Base-by-base conservation (phyloP, 805 yeast species). In the Teunomyces tritomae region DNA sequence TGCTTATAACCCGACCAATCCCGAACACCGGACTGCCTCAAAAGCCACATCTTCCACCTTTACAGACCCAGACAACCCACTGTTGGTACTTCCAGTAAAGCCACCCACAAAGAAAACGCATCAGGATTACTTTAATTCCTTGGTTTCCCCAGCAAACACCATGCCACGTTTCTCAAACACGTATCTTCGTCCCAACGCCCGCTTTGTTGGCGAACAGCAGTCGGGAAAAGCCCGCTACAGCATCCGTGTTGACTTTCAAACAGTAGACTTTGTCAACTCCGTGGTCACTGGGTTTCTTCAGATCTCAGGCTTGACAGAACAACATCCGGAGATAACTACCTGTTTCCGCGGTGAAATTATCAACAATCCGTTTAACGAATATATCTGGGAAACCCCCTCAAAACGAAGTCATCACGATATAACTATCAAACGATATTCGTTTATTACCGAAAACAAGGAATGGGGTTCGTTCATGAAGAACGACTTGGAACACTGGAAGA, bases 261-360 rank as follows among this genome's bases (percentile, higher is more conserved):
- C 78, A 41, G 86, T 87, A n/a, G 89, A 87, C 63, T 65, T 85
- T 55, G 63, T 63, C 8, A 71, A 74, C 46, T 56, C 61, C 9
- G 53, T 65, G 11, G 64, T 71, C 2, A 64, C 85, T 20, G 91
- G 91, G 4, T 83, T 82, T 52, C 67, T 85, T 42, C 80, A 80
- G 49, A 85, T 85, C 49, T 74, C 79, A 40, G 89, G 88, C 2
- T 71, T 85, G 43, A 84, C 88, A 0, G 82, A 76, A 35, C 70
- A 77, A 37, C 76, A 81, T 51, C 85, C 87, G 1, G 78, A 79
- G 46, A 77, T 85, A 52, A 77, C 82, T n/a, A 85, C 91, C 6
- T 85, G 83, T 56, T 85, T 85, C 67, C 81, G 78, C 55, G 89
- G 87, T 3, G 89, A 85, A 57, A 83, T 85, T 53, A 75, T 85